phyloP scores from a whole-genome alignment of 176 grass and related monocot species.

The Ampelocalamus luodianensis region DNA sequence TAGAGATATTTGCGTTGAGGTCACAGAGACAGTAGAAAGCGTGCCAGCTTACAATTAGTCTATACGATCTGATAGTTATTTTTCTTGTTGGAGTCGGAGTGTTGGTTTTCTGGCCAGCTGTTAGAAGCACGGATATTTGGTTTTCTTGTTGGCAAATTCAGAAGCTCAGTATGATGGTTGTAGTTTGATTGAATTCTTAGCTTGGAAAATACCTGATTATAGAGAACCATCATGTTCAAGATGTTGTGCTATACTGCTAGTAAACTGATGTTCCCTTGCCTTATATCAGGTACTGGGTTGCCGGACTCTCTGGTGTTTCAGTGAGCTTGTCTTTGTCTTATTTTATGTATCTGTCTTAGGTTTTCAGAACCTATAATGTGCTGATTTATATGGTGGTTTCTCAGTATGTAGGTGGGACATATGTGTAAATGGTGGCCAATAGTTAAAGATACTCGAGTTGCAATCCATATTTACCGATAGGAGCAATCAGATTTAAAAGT shows the following conservation, averaged over 20 bases:
- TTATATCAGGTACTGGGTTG: not conserved
- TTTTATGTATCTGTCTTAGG: not conserved
- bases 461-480: not conserved
- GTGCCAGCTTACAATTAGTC: too few species aligned
- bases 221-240: conserved; percentile 10
- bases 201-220: not conserved
- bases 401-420: not conserved
- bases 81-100: not conserved
- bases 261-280: not conserved
- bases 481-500: conserved; percentile 6
- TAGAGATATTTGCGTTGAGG: not conserved
- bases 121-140: not conserved
- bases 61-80: not conserved
- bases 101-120: not conserved
- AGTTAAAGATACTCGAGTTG: not conserved
- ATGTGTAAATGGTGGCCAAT: not conserved
- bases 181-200: not conserved
- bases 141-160: conserved; percentile 1
- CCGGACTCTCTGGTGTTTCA: not conserved
- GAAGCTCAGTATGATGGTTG: not conserved
- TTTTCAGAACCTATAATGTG: not conserved
- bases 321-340: not conserved
- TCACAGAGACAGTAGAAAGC: too few species aligned
- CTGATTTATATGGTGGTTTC: not conserved
- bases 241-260: conserved; percentile 20